Evolutionary conservation across 768 basidiomycete genomes (phyloP), one percentile per base, ranked within the genome.

Genomic region (Inosperma sp.): DNA sequence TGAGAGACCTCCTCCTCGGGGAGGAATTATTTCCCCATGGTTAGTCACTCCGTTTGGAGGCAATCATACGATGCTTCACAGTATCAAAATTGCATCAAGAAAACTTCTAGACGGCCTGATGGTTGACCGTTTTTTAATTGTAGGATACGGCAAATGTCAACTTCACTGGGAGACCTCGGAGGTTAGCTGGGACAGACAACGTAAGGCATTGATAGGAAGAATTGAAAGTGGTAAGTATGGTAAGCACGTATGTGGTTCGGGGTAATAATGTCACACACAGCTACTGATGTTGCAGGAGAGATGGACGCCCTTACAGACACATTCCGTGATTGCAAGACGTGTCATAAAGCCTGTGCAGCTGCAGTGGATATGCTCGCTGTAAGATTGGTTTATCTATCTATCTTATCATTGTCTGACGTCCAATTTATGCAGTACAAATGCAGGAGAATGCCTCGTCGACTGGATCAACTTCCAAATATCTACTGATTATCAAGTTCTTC

Each of bases 21-120:
- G 83, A 86, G 59, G 78, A 82, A 27, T 72, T 88, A 37, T 88
- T 88, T 59, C 86, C 86, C 16, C 81, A 84, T 64, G 83, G 84
- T 74, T 48, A 52, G 63, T 58, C 35, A 23, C 26, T 43, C 48
- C 19, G 26, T 36, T 41, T 13, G 27, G 27, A 13, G 27, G 19
- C 10, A 22, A 16, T 16, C 6, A 34, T 23, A 17, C 4, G 30
- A 23, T 16, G 3, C 21, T 36, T 19, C 14, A 31, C 25, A n/a
- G 27, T 30, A 41, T 40, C 27, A 6, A 10, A 26, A 2, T 33
- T 29, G 26, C 27, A 23, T 30, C 31, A 25, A 23, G 45, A 17
- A 23, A 39, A 2, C 13, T 19, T 29, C 49, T 16, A 40, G 22
- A 13, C 27, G 25, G 14, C 25, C 2, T 42, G 9, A 22, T 37